These are phyloP conservation scores for Monosporascus sp. DNA, from an alignment of 2,329 filamentous ascomycete species.

Conservation along the genomic window DNA sequence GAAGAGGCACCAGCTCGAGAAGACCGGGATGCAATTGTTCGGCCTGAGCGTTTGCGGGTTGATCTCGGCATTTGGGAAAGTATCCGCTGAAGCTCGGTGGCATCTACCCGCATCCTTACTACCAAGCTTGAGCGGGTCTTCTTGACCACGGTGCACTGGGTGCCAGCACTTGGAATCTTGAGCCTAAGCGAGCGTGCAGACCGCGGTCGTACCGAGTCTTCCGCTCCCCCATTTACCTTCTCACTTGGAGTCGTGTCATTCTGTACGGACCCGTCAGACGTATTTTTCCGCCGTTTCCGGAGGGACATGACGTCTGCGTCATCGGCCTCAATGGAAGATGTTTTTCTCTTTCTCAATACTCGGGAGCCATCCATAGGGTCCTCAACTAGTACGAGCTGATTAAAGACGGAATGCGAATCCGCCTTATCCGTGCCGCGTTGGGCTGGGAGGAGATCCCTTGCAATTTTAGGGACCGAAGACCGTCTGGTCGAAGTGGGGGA, in stretches of 20 bases:
- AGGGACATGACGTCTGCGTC: conserved; percentile 45
- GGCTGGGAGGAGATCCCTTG: conserved; percentile 66
- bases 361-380: conserved; percentile 72
- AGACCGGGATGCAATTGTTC: conserved; percentile 27
- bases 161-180: conserved; percentile 35
- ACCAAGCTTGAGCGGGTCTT: conserved; percentile 40
- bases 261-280: conserved; percentile 34
- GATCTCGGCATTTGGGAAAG: conserved; percentile 54
- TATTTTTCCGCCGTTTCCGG: conserved; percentile 49
- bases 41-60: conserved; percentile 41
- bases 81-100: conserved; percentile 55
- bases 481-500: conserved; percentile 39
- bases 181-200: conserved; percentile 56
- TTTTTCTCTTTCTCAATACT: conserved; percentile 76
- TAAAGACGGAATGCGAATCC: conserved; percentile 73
- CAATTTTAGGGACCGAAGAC: conserved; percentile 59
- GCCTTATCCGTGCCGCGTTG: conserved; percentile 59
- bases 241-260: conserved; percentile 29
- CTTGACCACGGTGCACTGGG: conserved; percentile 37
- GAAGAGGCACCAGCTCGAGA: conserved; percentile 24
- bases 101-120: conserved; percentile 53
- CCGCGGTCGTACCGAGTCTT: conserved; percentile 30
- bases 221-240: conserved; percentile 27
- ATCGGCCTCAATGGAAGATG: conserved; percentile 62
- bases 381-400: conserved; percentile 64